Evolutionary conservation across 768 basidiomycete species (phyloP).

Genomic region (Megacollybia marginata): DNA sequence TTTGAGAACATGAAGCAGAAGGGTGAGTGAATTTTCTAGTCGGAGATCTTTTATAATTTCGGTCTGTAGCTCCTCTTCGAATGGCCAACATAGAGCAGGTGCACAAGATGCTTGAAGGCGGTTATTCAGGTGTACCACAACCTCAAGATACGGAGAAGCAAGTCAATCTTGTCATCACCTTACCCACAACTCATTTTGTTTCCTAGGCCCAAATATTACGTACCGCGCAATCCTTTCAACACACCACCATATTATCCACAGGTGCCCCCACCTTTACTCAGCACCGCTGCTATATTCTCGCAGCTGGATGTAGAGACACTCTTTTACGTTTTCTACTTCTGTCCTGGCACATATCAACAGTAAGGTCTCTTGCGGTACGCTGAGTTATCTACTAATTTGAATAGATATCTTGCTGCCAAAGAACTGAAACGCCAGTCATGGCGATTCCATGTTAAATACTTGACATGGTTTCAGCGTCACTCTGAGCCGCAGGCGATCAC

Average conservation of each 20-base stretch:
- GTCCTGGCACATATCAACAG: constrained; percentile 98
- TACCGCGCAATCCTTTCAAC: constrained; percentile 84
- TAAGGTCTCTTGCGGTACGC: constrained; percentile 30
- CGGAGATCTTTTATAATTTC: not conserved
- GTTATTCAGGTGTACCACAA: constrained; percentile 82
- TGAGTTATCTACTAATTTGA: constrained; percentile 2
- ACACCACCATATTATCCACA: constrained; percentile 97
- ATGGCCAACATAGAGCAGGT: constrained; percentile 68
- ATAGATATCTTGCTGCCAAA: constrained; percentile 88
- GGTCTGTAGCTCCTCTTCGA: constrained; percentile 56
- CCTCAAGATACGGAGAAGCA: constrained; percentile 96
- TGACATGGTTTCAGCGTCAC: constrained; percentile 99
- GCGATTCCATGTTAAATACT: constrained; percentile 98
- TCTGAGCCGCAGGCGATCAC: constrained; percentile 98
- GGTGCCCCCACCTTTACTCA: constrained; percentile 70
- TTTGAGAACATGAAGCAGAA: constrained; percentile 98
- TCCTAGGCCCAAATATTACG: constrained; percentile 89
- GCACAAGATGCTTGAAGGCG: constrained; percentile 90
- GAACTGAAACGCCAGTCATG: constrained; percentile 97
- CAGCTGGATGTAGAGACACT: constrained; percentile 95
- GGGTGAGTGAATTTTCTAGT: constrained; percentile 39
- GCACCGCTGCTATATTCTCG: constrained; percentile 76
- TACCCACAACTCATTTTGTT: constrained; percentile 4
- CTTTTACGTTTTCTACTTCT: constrained; percentile 98
- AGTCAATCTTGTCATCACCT: constrained; percentile 7